Evolutionary conservation across 225 moss, liverwort and hornwort species (phyloP).

Genomic region (Bryoerythrophyllum caledonicum): DNA sequence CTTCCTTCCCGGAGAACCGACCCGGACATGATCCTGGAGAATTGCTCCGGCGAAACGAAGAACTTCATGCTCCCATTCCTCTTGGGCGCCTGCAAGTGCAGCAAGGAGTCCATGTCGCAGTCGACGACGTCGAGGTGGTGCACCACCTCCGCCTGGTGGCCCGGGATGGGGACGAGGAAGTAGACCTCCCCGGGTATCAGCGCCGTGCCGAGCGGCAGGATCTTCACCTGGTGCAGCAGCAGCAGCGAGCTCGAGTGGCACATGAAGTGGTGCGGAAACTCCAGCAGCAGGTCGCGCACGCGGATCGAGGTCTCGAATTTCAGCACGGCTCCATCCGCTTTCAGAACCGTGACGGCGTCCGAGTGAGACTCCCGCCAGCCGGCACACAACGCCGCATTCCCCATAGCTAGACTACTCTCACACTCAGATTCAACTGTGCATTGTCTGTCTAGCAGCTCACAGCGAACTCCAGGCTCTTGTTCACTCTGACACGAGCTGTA

Average conservation of each 20-base stretch:
- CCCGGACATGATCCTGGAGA: slow-evolving; percentile 57
- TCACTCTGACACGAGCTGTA: too few relatives aligned
- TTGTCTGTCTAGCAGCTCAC: too few relatives aligned
- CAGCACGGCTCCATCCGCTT: slow-evolving; percentile 37
- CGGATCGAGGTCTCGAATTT: slow-evolving; percentile 34
- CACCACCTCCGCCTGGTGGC: neutral
- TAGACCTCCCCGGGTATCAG: slow-evolving; percentile 63
- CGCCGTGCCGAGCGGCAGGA: slow-evolving; percentile 38
- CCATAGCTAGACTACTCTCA: slow-evolving; percentile 30
- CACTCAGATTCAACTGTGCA: too few relatives aligned
- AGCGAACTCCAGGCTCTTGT: too few relatives aligned
- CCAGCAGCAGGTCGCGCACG: slow-evolving; percentile 52
- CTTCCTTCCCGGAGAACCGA: slow-evolving; percentile 32
- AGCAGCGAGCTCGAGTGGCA: slow-evolving; percentile 76
- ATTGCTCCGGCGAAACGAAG: slow-evolving; percentile 63
- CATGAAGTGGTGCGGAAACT: slow-evolving; percentile 61
- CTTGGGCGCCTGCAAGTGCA: neutral
- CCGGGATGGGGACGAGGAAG: slow-evolving; percentile 58
- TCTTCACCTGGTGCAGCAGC: slow-evolving; percentile 56
- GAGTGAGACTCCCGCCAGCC: slow-evolving; percentile 19
- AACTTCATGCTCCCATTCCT: slow-evolving; percentile 55
- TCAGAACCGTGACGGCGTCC: slow-evolving; percentile 53
- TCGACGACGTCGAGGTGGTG: too few relatives aligned
- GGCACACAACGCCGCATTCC: slow-evolving; percentile 43
- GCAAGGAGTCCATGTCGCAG: slow-evolving; percentile 18